Evolutionary conservation across 495 filamentous ascomycete species (phyloP), one percentile per base, ranked within the genome.

Genomic region (Polyplosphaeria fusca): DNA sequence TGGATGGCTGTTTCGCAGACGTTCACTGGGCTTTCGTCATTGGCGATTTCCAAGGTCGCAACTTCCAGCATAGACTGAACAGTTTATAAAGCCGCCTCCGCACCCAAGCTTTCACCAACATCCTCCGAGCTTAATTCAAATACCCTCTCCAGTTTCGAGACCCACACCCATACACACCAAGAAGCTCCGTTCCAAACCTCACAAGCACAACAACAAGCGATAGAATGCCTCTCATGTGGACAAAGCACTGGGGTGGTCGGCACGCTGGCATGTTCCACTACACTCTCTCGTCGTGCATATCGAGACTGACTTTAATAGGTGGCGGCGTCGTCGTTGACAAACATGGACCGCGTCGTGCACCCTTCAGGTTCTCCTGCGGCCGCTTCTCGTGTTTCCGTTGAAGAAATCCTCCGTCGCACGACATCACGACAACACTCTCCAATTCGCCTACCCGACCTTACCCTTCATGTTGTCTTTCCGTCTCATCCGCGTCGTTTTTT

Each of bases 301-400:
- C 1, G 5, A 22, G 32, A 5, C 48, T 47, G 25, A 54, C 49
- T 52, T 39, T 35, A 12, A 13, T 22, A 60, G 60, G 60, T 35
- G 65, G 69, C 14, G 71, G 71, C 26, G 44, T 74, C 44, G 54
- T 69, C 28, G 68, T 73, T 35, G 71, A 74, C 50, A 74, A 67
- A 59, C 58, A 74, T 38, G 71, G 71, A 20, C 60, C 60, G 4
- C 66, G 67, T 4, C 64, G 71, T 16, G 66, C 66, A 0, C 71
- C 71, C 12, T 74, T 71, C 55, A 65, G 71, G 7, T 68, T 73
- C 51, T 65, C 55, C 35, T 38, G 68, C 22, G 71, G 71, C 5
- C 66, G 63, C 39, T 71, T 73, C 42, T 70, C 56, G 55, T 74
- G 71, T 50, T 74, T 73, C 56, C 67, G 67, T 37, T 71, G 30